Base-by-base conservation (phyloP, 23 red algal species). In the Gracilaria gracilis region DNA sequence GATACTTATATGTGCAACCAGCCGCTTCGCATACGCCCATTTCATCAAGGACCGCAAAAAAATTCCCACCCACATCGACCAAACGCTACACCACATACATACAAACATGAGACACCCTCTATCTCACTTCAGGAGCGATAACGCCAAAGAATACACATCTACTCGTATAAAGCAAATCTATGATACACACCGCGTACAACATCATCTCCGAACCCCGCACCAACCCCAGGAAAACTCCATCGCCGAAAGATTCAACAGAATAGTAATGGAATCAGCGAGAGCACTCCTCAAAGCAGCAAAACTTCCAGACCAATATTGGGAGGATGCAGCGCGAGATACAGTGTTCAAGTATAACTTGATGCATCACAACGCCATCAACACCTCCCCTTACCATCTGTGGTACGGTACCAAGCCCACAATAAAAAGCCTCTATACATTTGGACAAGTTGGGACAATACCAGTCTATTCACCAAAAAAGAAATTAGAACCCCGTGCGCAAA, bases 71-170 rank as follows among this genome's bases (percentile, higher is more conserved):
- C 44, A 48, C 27, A 31, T 79, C 13, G 11, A 50, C 24, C 4
- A 49, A 19, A 79, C 3, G 14, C 33, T 79, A 11, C 6, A 37
- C n/a, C 75, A 47, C 16, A 13, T 79, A n/a, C n/a, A n/a, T 16
- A 4, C 14, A 48, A 50, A 17, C 23, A 71, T 31, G 75, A 0
- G 17, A 20, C 1, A 58, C 21, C 78, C 28, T 28, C 78, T 55
- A 7, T 38, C 21, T 0, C 27, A 21, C 21, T 47, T 57, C 21
- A 48, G 78, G 13, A 55, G 35, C 31, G 78, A 82, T 0, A 82
- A 82, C 33, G 78, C 47, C n/a, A 82, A 82, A 59, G 78, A 82
- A 82, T 55, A 57, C 78, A 82, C 36, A 21, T 82, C 78, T 20
- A 0, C 24, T 21, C 20, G 19, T 23, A 27, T 58, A 21, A 24